Conservation (phyloP, 75 land plant genomes). For the Azolla pinnata region DNA sequence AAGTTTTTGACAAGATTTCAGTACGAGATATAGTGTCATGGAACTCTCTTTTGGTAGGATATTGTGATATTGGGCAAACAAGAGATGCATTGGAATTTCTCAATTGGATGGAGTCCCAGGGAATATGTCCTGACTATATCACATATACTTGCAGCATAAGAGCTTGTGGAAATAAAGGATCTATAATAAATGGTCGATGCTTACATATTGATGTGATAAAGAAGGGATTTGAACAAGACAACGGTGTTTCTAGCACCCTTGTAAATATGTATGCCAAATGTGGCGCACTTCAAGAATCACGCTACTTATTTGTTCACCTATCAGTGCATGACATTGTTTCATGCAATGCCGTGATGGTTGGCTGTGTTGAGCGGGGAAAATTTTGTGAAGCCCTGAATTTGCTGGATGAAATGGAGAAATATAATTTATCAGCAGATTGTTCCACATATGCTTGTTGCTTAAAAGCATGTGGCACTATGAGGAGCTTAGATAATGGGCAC, state of each 20-base stretch:
- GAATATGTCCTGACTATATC: constrained; percentile 30
- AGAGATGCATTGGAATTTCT: constrained; percentile 36
- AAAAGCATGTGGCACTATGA: constrained; percentile 38
- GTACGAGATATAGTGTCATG: constrained; percentile 37
- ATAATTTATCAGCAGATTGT: constrained; percentile 26
- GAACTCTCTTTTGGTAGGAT: constrained; percentile 50
- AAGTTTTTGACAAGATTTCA: constrained; percentile 30
- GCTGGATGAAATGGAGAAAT: constrained; percentile 29
- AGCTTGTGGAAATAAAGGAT: constrained; percentile 39
- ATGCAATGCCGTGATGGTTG: constrained; percentile 54
- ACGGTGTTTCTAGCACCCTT: constrained; percentile 29
- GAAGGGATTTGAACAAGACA: constrained; percentile 29
- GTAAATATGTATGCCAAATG: constrained; percentile 68
- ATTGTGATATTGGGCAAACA: constrained; percentile 21
- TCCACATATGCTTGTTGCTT: constrained; percentile 44
- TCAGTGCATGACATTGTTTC: constrained; percentile 10
- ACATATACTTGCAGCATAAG: constrained; percentile 41
- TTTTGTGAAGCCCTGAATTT: constrained; percentile 30
- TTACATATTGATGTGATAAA: constrained; percentile 34
- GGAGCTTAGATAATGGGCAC: constrained; percentile 33
- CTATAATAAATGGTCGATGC: constrained; percentile 33
- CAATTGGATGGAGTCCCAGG: constrained; percentile 24
- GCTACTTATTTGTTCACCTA: constrained; percentile 31
- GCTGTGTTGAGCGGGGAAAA: constrained; percentile 25
- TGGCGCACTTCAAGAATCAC: constrained; percentile 37